Percentiles rank a stretch among this genome's conserved stretches.
Conservation (phyloP, 2,329 filamentous ascomycete species). For the Trichoderma simmonsii region DNA sequence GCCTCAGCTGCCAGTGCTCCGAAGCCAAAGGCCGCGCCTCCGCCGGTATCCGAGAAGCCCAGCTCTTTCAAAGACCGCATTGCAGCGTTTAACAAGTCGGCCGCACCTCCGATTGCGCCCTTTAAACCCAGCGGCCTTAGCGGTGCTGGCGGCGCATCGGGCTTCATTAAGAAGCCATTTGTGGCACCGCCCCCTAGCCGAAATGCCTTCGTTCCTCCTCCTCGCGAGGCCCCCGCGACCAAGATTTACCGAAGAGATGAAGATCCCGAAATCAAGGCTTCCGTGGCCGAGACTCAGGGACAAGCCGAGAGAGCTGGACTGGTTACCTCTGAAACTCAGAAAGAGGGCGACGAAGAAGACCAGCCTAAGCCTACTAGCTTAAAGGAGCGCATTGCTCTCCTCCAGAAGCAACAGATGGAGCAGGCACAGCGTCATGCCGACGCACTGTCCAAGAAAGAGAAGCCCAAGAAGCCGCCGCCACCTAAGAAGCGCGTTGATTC, state of each 20-base stretch:
- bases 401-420: constrained; percentile 92
- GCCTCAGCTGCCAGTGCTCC: constrained; percentile 34
- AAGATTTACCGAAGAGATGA: constrained; percentile 86
- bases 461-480: constrained; percentile 64
- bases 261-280: constrained; percentile 68
- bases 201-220: constrained; percentile 81
- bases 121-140: constrained; percentile 73
- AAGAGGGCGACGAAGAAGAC: constrained; percentile 63
- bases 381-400: constrained; percentile 89
- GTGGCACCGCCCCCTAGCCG: constrained; percentile 92
- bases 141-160: constrained; percentile 48
- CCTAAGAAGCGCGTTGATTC: constrained; percentile 54
- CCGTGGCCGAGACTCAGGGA: constrained; percentile 62
- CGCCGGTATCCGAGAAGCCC: constrained; percentile 73
- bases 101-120: constrained; percentile 81
- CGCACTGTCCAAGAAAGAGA: constrained; percentile 76
- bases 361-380: constrained; percentile 88
- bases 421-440: constrained; percentile 81
- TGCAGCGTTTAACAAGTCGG: constrained; percentile 90
- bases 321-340: constrained; percentile 38
- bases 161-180: constrained; percentile 95
- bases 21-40: constrained; percentile 47
- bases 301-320: constrained; percentile 68
- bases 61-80: constrained; percentile 91
- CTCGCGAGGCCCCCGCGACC: constrained; percentile 64